Evolutionary conservation across 768 basidiomycete genomes (phyloP), one percentile per base, ranked within the genome.

Genomic region (Phylloporus arenicola): DNA sequence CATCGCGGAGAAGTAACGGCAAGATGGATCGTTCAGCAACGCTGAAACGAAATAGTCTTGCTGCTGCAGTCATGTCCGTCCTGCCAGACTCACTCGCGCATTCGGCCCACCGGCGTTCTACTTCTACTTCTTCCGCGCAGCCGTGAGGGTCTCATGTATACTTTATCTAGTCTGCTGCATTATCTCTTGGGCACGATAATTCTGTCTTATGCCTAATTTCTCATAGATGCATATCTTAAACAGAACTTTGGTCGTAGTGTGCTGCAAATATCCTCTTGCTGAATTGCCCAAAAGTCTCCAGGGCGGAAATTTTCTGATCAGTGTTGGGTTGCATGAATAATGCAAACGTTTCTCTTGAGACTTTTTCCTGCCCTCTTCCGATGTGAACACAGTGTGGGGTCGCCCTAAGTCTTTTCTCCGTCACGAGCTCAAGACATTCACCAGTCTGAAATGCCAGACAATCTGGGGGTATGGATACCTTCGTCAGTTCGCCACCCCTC

Each of bases 381-480:
- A 91, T 83, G 53, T 84, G 81, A 38, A 98, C 95, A 42, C 90
- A 96, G 58, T 98, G 95, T 12, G 95, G 95, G 0, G 96, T 99
- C 0, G 96, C 96, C 38, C 84, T 80, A 14, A 99, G 75, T 48
- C 76, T 80, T 13, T 84, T 81, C 10, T 76, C 81, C 2, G 95
- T 97, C 20, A 94, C 85, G 20, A 97, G 74, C 65, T 96, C 85
- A 19, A 99, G 79, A 9, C 95, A 91, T 70, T 99, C 93, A 6
- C 96, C 96, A 0, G 93, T 98, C 67, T 99, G 96, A 68, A 99
- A 97, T 3, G 94, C 95, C 45, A 95, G 70, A 61, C 86, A 90
- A 62, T 89, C 81, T 16, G 71, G 61, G 4, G 96, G 95, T 55
- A 99, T 96, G 2, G 82, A 76, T 16, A 95, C 91, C 65, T 91